Percentiles rank a stretch among this genome's conserved stretches.
These are phyloP conservation scores for Fraxinus latifolia DNA, from an alignment of 305 asterid species.

Conservation along the genomic window DNA sequence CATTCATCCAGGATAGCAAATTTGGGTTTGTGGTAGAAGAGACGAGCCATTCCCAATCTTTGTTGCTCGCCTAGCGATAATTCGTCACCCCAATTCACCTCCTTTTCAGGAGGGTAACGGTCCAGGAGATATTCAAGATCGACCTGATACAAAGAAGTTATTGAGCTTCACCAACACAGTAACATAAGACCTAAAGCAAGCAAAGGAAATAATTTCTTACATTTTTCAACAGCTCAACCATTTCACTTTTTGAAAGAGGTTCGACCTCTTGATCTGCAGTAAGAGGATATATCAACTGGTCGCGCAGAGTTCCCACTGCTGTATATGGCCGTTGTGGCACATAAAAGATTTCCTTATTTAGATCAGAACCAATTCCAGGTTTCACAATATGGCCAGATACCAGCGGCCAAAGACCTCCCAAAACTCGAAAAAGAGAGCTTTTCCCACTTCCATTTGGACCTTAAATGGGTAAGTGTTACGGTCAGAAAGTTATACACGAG, in stretches of 20 bases:
- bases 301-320: conserved; percentile 95
- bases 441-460: conserved; percentile 99
- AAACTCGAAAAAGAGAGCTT: conserved; percentile 95
- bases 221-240: conserved; percentile 89
- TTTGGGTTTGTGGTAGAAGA: conserved; percentile 94
- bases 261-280: conserved; percentile 75
- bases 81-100: conserved; percentile 98
- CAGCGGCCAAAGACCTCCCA: conserved; percentile 99
- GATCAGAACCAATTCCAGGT: conserved; percentile 99
- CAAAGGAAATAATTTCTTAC: conserved; percentile 42
- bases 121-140: conserved; percentile 95
- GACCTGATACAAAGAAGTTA: conserved; percentile 49
- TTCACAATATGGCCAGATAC: conserved; percentile 90
- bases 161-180: conserved; percentile 6
- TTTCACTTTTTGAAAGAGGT: conserved; percentile 72
- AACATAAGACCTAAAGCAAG: conserved; percentile 15
- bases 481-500: conserved; percentile 18
- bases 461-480: conserved; percentile 31
- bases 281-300: conserved; percentile 95
- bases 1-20: conserved; percentile 97
- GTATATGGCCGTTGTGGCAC: conserved; percentile 99
- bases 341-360: conserved; percentile 94
- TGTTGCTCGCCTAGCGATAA: conserved; percentile 96
- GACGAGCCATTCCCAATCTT: conserved; percentile 99
- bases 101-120: conserved; percentile 91